Evolutionary conservation across 352 stramenopile species (phyloP).

Genomic region (Globisporangium ultimum): DNA sequence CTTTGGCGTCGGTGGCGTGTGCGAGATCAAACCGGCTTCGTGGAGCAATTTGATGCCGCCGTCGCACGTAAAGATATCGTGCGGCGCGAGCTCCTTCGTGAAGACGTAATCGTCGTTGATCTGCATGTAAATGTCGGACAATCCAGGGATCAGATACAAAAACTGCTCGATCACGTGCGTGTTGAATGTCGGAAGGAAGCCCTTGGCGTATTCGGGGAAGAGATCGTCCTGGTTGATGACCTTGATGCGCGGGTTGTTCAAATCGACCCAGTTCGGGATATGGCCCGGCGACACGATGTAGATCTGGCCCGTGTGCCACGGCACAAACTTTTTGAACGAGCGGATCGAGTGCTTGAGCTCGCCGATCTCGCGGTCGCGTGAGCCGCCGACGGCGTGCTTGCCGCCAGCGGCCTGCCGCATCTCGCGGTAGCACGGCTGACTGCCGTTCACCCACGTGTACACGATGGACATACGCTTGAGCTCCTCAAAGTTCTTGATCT

Average conservation of each 20-base stretch:
- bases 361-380: slow-evolving; percentile 84
- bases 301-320: slow-evolving; percentile 82
- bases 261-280: slow-evolving; percentile 80
- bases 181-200: slow-evolving; percentile 83
- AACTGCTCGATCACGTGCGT: slow-evolving; percentile 90
- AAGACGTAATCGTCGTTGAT: slow-evolving; percentile 91
- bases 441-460: slow-evolving; percentile 90
- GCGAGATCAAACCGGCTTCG: slow-evolving; percentile 73
- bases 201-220: slow-evolving; percentile 78
- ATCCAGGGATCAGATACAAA: slow-evolving; percentile 78
- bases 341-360: slow-evolving; percentile 87
- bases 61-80: slow-evolving; percentile 88
- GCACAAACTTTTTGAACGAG: slow-evolving; percentile 78
- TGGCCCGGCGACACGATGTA: slow-evolving; percentile 83
- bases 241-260: slow-evolving; percentile 80
- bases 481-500: slow-evolving; percentile 85
- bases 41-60: slow-evolving; percentile 80
- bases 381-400: slow-evolving; percentile 71
- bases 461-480: slow-evolving; percentile 85
- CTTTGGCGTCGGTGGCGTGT: slow-evolving; percentile 66
- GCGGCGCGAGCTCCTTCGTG: slow-evolving; percentile 70
- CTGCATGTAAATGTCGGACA: slow-evolving; percentile 89
- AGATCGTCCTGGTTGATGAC: slow-evolving; percentile 87
- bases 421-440: slow-evolving; percentile 80
- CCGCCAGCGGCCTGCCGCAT: slow-evolving; percentile 58